Evolutionary conservation across 2,329 filamentous ascomycete genomes (phyloP).

Genomic region (Escovopsis sp.): DNA sequence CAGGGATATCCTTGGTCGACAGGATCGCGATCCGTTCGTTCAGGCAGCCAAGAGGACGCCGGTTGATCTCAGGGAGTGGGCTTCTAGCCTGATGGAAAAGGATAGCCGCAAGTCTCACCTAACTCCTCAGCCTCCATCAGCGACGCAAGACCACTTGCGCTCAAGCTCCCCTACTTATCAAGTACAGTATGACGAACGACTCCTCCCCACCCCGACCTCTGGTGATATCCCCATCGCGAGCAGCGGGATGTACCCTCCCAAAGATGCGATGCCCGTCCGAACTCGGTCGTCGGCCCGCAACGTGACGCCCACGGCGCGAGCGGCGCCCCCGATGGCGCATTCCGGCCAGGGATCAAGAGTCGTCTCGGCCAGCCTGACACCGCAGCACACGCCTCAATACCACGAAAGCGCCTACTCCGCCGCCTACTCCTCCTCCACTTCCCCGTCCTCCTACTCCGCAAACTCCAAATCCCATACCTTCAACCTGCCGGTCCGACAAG

Average conservation of each 20-base stretch:
- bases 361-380: conserved; percentile 36
- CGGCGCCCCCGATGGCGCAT: conserved; percentile 21
- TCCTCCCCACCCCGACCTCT: conserved; percentile 48
- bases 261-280: conserved; percentile 30
- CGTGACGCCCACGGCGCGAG: conserved; percentile 30
- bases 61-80: conserved; percentile 87
- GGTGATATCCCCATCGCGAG: conserved; percentile 56
- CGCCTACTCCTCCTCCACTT: too few relatives aligned
- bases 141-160: conserved; percentile 60
- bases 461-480: conserved; percentile 37
- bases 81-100: conserved; percentile 80
- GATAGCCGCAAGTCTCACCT: conserved; percentile 94
- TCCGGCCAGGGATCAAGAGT: conserved; percentile 38
- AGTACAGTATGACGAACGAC: conserved; percentile 26
- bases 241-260: conserved; percentile 37
- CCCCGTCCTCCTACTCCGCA: conserved; percentile 21
- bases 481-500: conserved; percentile 48
- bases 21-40: conserved; percentile 89
- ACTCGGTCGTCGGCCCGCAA: conserved; percentile 38
- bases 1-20: too few relatives aligned
- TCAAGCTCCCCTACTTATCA: conserved; percentile 39
- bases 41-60: conserved; percentile 94
- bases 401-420: conserved; percentile 23
- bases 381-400: conserved; percentile 25
- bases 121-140: conserved; percentile 62